Conservation (phyloP, 148 eudicot species). For the Agrostemma githago region DNA sequence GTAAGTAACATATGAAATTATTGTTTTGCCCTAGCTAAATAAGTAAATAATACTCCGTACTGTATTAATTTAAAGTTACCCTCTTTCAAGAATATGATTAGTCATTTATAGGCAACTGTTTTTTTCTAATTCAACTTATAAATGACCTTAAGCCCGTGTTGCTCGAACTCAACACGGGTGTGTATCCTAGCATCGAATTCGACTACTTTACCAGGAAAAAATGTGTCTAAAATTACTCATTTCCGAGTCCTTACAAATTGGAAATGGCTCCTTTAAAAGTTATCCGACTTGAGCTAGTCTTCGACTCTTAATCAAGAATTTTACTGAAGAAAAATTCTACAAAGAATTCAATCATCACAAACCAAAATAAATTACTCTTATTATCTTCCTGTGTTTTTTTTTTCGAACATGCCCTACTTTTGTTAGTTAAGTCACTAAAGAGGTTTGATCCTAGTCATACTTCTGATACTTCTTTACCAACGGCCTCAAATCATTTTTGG, state of each 20-base stretch:
- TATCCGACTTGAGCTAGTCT: background rate
- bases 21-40: slow-evolving; percentile 21
- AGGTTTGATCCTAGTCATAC: background rate
- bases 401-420: background rate
- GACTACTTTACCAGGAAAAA: too few relatives aligned
- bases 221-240: too few relatives aligned
- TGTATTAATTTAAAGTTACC: background rate
- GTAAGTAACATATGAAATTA: slow-evolving; percentile 27
- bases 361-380: background rate
- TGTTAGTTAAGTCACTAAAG: background rate
- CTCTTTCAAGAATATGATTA: background rate
- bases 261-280: background rate
- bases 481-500: slow-evolving; percentile 1
- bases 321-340: slow-evolving; percentile 4
- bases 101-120: background rate
- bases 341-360: background rate
- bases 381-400: background rate
- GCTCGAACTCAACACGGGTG: too few relatives aligned
- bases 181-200: too few relatives aligned
- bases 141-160: background rate
- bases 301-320: background rate
- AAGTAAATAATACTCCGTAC: background rate
- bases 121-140: slow-evolving; percentile 3
- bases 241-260: background rate
- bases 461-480: background rate